Conservation (phyloP, 352 stramenopile genomes). For the Globisporangium emineosum region DNA sequence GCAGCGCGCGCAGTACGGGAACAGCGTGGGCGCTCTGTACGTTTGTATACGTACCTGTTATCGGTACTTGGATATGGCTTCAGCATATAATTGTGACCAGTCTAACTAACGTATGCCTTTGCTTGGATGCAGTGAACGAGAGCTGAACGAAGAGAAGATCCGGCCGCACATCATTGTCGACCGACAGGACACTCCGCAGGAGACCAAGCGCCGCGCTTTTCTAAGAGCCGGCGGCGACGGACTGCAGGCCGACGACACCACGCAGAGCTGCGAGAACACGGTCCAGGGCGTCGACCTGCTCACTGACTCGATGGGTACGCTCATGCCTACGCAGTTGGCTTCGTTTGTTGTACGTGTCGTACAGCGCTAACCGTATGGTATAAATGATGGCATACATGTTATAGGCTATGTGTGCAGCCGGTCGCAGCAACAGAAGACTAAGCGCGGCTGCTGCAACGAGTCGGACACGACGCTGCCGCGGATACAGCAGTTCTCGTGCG, state of each 20-base stretch:
- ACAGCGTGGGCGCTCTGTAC: conserved; percentile 13
- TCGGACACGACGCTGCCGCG: conserved; percentile 43
- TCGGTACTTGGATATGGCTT: background rate
- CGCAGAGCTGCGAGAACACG: conserved; percentile 50
- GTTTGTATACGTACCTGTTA: background rate
- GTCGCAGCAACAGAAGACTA: conserved; percentile 33
- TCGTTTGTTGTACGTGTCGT: background rate
- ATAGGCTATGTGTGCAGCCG: conserved; percentile 54
- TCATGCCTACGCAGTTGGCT: too few relatives aligned
- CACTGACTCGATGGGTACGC: conserved; percentile 53
- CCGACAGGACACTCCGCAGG: conserved; percentile 17
- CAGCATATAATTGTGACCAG: background rate
- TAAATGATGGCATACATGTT: background rate
- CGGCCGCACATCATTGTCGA: conserved; percentile 65
- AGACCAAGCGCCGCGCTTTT: conserved; percentile 38
- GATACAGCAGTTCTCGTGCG: conserved; percentile 60
- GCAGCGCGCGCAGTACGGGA: conserved; percentile 24
- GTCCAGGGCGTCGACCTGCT: conserved; percentile 42
- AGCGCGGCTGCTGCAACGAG: conserved; percentile 60
- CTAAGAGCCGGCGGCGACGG: conserved; percentile 47
- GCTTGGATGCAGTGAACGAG: conserved; percentile 22
- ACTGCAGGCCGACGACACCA: conserved; percentile 34
- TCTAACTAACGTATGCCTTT: background rate
- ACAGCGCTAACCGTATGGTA: background rate
- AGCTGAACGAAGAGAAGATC: conserved; percentile 59